Evolutionary conservation across 179 eudicot species (phyloP), one percentile per base, ranked within the genome.

Genomic region (Sideroxylon spinosum): DNA sequence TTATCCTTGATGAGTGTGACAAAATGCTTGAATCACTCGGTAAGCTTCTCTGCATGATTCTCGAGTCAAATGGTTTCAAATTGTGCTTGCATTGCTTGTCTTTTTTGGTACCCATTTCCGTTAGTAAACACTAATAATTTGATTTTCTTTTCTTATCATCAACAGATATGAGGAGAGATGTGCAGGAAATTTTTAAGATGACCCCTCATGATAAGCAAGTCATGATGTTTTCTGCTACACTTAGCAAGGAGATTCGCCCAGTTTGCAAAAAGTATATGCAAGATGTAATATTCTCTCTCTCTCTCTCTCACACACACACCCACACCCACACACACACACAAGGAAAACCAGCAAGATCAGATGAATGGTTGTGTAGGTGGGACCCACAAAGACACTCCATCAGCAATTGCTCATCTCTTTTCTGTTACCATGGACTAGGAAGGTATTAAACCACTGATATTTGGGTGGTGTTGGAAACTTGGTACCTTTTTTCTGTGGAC

Each of bases 161-260:
- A 72, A 74, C 85, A 95, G 97, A 93, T 80, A 95, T 93, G 98
- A 86, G 97, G 86, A 92, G 91, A 82, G 99, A 95, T 85, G 99
- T 95, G 78, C 99, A 95, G 80, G 96, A 90, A 78, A 95, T 95
- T 29, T 95, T 95, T 87, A 95, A 90, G 89, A 92, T 93, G 98
- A 94, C 99, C 16, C 99, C 98, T 70, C 99, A 95, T 84, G 99
- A 95, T 81, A 95, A 95, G 86, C 99, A 95, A 90, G 99, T 95
- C 20, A 95, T 95, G 99, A 95, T 95, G 99, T 95, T 95, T 65
- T 95, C 99, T 14, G 98, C 99, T 52, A 93, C 99, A 23, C 96
- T 95, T 22, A 91, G 98, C 95, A 93, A 95, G 88, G 96, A 91
- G 79, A 95, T 95, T 78, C 98, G 99, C 22, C 99, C 99, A 0